A percentile compares a stretch with the other conserved stretches of the same genome.
Evolutionary conservation across 1,284 basidiomycete genomes (phyloP).

Genomic region (Tetrapyrgos nigripes): DNA sequence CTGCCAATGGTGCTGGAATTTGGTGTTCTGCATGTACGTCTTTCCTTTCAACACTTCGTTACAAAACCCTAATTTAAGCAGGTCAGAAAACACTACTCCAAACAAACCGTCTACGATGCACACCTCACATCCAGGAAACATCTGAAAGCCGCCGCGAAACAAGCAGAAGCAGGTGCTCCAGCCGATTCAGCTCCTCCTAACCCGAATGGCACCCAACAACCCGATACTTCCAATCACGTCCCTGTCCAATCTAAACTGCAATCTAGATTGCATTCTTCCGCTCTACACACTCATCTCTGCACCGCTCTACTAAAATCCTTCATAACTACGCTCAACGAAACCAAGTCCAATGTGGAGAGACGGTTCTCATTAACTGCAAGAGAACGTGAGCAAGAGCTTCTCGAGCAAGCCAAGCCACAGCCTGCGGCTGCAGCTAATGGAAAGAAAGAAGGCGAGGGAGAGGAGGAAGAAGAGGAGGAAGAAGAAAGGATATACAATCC

Average conservation of each 20-base stretch:
- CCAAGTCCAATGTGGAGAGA: slow-evolving; percentile 96
- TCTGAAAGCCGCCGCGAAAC: slow-evolving; percentile 84
- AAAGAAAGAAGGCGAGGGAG: slow-evolving; percentile 31
- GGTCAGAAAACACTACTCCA: slow-evolving; percentile 94
- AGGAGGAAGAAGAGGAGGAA: slow-evolving; percentile 88
- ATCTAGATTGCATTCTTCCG: slow-evolving; percentile 72
- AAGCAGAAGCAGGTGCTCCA: slow-evolving; percentile 60
- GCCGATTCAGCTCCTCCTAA: slow-evolving; percentile 60
- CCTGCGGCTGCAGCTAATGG: slow-evolving; percentile 51
- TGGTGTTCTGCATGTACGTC: slow-evolving; percentile 96
- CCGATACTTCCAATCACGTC: slow-evolving; percentile 26
- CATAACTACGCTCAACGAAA: slow-evolving; percentile 79
- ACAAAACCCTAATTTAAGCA: slow-evolving; percentile 35
- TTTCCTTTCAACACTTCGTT: slow-evolving; percentile 15
- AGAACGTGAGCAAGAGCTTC: slow-evolving; percentile 92
- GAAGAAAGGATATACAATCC: slow-evolving; percentile 98
- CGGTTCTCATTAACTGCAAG: slow-evolving; percentile 95
- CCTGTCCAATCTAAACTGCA: slow-evolving; percentile 36
- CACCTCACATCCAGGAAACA: slow-evolving; percentile 96
- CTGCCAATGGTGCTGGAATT: slow-evolving; percentile 61
- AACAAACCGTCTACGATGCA: slow-evolving; percentile 97
- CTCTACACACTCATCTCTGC: slow-evolving; percentile 76
- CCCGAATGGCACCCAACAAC: slow-evolving; percentile 61
- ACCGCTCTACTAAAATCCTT: slow-evolving; percentile 73
- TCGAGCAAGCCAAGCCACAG: slow-evolving; percentile 82